These are phyloP conservation scores for Zygosaccharomyces kombuchaensis DNA, from an alignment of 805 yeast genomes.

Conservation along the genomic window DNA sequence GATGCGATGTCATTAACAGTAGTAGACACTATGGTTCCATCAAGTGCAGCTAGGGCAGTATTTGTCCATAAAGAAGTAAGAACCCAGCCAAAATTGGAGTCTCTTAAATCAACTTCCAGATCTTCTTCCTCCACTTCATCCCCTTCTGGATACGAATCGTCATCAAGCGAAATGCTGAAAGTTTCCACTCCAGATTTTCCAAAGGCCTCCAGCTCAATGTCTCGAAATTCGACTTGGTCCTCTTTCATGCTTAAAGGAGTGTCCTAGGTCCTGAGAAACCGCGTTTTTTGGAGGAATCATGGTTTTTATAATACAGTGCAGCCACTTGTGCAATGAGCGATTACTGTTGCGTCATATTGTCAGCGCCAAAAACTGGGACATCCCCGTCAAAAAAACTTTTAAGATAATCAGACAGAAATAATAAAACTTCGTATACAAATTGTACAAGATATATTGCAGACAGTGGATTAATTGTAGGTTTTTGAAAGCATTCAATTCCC, in stretches of 20 bases:
- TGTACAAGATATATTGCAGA: too few relatives aligned
- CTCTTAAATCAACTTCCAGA: slow-evolving; percentile 12
- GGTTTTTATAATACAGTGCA: neutral
- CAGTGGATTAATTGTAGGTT: neutral
- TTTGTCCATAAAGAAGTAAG: slow-evolving; percentile 40
- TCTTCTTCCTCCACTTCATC: slow-evolving; percentile 9
- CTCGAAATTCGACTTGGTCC: neutral
- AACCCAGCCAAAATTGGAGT: slow-evolving; percentile 12
- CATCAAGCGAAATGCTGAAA: neutral
- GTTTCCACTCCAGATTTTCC: neutral
- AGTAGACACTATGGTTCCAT: slow-evolving; percentile 58
- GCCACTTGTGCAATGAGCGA: neutral
- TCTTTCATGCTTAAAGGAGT: neutral
- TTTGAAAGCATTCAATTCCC: neutral
- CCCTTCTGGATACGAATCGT: slow-evolving; percentile 1
- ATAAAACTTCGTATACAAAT: too few relatives aligned
- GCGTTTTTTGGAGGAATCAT: neutral
- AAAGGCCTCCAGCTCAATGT: neutral
- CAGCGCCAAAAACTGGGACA: neutral
- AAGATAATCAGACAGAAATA: too few relatives aligned
- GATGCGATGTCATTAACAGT: slow-evolving; percentile 56
- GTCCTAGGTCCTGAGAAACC: neutral
- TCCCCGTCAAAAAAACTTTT: neutral
- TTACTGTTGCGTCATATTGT: neutral
- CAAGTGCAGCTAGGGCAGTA: slow-evolving; percentile 51